Conservation (phyloP, 2,329 filamentous ascomycete species). For the Coniochaeta hoffmannii region DNA sequence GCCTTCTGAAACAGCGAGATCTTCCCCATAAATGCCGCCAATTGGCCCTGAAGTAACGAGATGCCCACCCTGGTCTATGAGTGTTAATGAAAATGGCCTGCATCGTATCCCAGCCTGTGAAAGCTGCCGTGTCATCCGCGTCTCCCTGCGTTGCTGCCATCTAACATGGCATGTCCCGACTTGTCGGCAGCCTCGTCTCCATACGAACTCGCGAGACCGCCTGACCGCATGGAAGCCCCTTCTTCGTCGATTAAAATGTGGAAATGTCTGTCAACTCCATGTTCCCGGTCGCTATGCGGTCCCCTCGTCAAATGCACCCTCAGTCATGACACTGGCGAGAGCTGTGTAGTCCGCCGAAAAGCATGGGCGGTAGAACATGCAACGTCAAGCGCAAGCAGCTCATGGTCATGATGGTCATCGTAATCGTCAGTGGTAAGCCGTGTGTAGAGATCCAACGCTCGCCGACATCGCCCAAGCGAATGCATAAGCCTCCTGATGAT, state of each 20-base stretch:
- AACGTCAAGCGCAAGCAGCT: not conserved
- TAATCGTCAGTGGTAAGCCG: not conserved
- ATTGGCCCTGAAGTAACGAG: too few relatives aligned
- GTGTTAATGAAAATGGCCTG: not conserved
- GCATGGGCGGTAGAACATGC: not conserved
- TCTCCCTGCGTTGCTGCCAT: not conserved
- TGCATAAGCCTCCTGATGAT: not conserved
- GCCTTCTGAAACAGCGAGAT: too few relatives aligned
- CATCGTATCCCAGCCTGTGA: not conserved
- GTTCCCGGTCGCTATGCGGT: not conserved
- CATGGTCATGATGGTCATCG: not conserved
- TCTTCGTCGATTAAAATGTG: not conserved
- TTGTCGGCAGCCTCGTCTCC: not conserved
- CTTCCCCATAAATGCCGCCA: too few relatives aligned
- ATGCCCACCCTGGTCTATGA: too few relatives aligned
- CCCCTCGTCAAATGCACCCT: not conserved
- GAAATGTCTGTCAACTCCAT: not conserved
- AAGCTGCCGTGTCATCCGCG: not conserved
- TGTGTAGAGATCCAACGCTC: not conserved
- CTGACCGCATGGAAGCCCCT: not conserved
- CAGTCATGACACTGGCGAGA: not conserved
- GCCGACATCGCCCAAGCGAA: not conserved
- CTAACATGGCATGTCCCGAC: not conserved
- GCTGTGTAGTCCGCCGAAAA: not conserved
- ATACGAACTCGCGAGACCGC: too few relatives aligned